These are phyloP conservation scores for Ogataea sp. DNA, from an alignment of 805 yeast genomes.

Conservation along the genomic window DNA sequence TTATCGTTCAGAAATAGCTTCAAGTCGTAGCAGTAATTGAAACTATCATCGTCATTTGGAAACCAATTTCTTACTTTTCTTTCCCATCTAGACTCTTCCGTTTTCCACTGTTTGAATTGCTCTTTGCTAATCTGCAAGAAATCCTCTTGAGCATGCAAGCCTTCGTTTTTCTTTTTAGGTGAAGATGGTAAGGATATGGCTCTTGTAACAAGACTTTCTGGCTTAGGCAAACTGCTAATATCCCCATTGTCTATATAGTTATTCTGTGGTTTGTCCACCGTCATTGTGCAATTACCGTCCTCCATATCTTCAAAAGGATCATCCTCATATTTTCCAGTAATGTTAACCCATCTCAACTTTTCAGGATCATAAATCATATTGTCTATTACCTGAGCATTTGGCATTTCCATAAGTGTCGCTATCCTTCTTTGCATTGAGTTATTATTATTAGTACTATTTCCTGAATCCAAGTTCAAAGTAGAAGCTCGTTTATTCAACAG, in stretches of 20 bases:
- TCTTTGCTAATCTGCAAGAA: constrained; percentile 18
- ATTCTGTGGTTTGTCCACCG: constrained; percentile 12
- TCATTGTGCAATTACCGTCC: constrained; percentile 21
- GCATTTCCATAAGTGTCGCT: constrained; percentile 1
- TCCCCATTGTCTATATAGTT: not conserved
- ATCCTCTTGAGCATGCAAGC: not conserved
- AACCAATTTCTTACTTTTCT: constrained; percentile 30
- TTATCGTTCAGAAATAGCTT: constrained; percentile 21
- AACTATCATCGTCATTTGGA: constrained; percentile 17
- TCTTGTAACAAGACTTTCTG: not conserved
- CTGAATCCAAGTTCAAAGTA: not conserved
- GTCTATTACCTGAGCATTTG: constrained; percentile 36
- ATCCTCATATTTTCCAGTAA: constrained; percentile 31
- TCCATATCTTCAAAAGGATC: constrained; percentile 45
- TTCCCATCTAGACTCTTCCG: constrained; percentile 26
- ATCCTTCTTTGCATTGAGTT: constrained; percentile 10
- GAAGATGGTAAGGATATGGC: not conserved
- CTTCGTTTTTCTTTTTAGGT: not conserved
- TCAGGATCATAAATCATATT: constrained; percentile 56
- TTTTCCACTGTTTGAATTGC: constrained; percentile 19
- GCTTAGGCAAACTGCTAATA: constrained; percentile 1
- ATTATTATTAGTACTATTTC: not conserved
- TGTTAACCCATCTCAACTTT: constrained; percentile 50
- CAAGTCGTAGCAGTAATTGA: constrained; percentile 22
- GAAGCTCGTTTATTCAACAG: not conserved